Conservation (phyloP, 305 asterid species). For the Rubia balearica region DNA sequence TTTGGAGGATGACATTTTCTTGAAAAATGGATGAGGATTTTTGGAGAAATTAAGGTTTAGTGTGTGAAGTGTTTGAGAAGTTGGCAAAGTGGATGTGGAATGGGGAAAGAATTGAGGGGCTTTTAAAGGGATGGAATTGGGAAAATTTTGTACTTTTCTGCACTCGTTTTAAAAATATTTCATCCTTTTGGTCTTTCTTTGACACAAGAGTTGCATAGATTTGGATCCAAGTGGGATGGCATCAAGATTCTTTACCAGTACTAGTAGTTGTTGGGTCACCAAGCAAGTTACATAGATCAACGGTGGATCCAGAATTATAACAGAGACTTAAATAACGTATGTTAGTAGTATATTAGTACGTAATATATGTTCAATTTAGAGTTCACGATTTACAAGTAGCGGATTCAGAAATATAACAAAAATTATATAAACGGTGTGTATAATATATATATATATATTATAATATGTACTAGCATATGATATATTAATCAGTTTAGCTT, state of each 20-base stretch:
- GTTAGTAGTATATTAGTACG: no score
- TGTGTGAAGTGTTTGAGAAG: background rate
- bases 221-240: background rate
- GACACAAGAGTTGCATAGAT: background rate
- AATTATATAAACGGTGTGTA: no score
- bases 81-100: constrained; percentile 11
- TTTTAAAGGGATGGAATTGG: constrained; percentile 30
- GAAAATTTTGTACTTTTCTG: constrained; percentile 6
- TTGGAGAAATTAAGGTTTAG: background rate
- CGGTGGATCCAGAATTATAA: no score
- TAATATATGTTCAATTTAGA: no score
- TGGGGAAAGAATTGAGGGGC: constrained; percentile 8
- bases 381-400: no score
- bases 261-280: background rate
- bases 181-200: background rate
- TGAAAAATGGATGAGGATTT: constrained; percentile 2
- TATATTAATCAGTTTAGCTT: no score
- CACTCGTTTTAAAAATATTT: background rate
- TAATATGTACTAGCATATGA: no score
- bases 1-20: constrained; percentile 39
- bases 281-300: no score
- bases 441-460: no score
- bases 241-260: constrained; percentile 7
- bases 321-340: no score
- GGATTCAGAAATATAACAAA: no score